A percentile compares a stretch with the other conserved stretches of the same genome.
Conservation (phyloP, 2,329 filamentous ascomycete genomes). For the Cladosporium sp. region DNA sequence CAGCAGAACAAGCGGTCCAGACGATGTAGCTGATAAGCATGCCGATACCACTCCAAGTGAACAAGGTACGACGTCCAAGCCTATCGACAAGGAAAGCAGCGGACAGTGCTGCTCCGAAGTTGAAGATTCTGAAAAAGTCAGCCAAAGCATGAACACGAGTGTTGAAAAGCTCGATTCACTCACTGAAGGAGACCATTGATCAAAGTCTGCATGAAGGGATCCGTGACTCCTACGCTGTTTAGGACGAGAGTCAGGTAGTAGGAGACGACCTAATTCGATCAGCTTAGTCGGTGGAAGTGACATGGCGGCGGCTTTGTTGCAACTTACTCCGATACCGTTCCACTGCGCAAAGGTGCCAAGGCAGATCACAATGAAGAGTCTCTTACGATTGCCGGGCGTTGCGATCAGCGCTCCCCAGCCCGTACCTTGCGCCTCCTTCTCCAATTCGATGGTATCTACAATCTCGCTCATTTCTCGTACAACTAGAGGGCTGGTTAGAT, state of each 20-base stretch:
- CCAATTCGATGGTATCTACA: slow-evolving; percentile 46
- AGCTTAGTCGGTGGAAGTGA: too few species aligned
- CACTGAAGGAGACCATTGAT: slow-evolving; percentile 31
- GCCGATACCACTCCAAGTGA: slow-evolving; percentile 45
- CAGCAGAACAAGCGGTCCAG: slow-evolving; percentile 41
- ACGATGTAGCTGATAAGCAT: slow-evolving; percentile 52
- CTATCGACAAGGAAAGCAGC: slow-evolving; percentile 37
- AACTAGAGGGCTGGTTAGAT: slow-evolving; percentile 45
- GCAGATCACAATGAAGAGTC: slow-evolving; percentile 43
- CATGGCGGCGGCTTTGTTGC: too few species aligned
- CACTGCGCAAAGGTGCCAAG: slow-evolving; percentile 29
- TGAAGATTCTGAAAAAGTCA: slow-evolving; percentile 35
- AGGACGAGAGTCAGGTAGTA: slow-evolving; percentile 29
- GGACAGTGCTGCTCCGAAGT: slow-evolving; percentile 34
- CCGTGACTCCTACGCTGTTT: slow-evolving; percentile 28
- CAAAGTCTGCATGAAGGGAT: slow-evolving; percentile 25
- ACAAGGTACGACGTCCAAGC: slow-evolving; percentile 42
- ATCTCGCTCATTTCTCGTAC: slow-evolving; percentile 59
- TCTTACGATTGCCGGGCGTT: slow-evolving; percentile 49
- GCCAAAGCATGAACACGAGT: neutral
- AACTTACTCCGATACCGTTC: slow-evolving; percentile 2
- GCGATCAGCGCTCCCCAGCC: slow-evolving; percentile 45
- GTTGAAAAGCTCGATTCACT: neutral
- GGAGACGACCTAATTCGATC: neutral
- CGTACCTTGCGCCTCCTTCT: slow-evolving; percentile 1